Base-by-base conservation (phyloP, 306 rosid genomes). In the Quercus dentata region DNA sequence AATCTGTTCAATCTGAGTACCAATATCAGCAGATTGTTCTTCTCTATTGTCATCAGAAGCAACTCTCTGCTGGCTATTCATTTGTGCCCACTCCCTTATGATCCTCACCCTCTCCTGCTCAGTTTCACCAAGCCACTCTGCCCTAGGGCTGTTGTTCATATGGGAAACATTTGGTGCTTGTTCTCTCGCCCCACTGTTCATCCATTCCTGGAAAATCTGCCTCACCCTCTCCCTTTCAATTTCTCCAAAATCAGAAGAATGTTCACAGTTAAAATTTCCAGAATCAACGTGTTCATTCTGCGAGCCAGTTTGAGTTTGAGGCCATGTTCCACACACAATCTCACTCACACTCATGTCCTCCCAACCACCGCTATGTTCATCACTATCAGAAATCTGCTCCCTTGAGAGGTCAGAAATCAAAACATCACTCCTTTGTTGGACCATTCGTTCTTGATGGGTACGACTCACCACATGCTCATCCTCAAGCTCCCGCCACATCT, bases 201-300 rank as follows among this genome's bases (percentile, higher is more conserved):
- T 95, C 98, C 99, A 95, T 79, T 88, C 99, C 86, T 85, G 91
- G 76, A 95, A 95, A 85, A 91, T 82, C 81, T 90, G 90, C 79
- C 99, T 89, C 80, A 95, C 99, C 85, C 99, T 89, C 78, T 76
- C 98, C 92, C 98, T 91, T 70, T 92, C 98, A 81, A 87, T 91
- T 73, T 85, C 91, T 69, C 96, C 96, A 41, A 91, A 76, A 84
- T 90, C 93, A 75, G 91, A 78, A 35, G 92, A 89, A 74, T 79
- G 85, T 80, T 89, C 98, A 76, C 87, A 78, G 67, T 71, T 84
- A 84, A 79, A 78, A 88, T 73, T 89, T 83, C 88, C 86, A 49
- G 85, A 86, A 19, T 78, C 91, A 73, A 85, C 92, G 9, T 82
- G 97, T 51, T 90, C 99, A 81, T 85, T 87, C 69, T 85, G 92